phyloP scores from a whole-genome alignment of 2,329 filamentous ascomycete species.

The Pleoardoris graminearum region DNA sequence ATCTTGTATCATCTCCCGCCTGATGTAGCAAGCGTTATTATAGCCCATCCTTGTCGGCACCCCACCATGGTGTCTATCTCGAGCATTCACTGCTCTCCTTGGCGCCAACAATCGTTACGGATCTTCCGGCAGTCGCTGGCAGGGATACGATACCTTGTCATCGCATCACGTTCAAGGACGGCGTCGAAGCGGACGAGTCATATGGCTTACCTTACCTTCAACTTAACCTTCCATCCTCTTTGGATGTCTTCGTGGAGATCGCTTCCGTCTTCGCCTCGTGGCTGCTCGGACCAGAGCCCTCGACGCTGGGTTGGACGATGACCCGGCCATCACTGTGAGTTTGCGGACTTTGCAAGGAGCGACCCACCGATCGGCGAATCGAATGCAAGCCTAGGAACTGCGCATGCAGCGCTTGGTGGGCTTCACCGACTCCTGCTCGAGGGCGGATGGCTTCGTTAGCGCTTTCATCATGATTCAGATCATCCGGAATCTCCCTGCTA shows the following conservation, averaged over 20 bases:
- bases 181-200: slow-evolving; percentile 10
- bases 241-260: slow-evolving; percentile 19
- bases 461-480: not conserved
- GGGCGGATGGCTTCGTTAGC: not conserved
- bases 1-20: slow-evolving; percentile 21
- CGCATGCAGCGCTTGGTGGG: not conserved
- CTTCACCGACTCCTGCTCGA: slow-evolving; percentile 1
- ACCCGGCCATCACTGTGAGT: not conserved
- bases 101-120: slow-evolving; percentile 3
- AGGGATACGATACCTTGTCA: not conserved
- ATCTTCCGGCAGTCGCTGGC: slow-evolving; percentile 4
- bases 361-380: slow-evolving; percentile 2
- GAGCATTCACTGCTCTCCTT: not conserved
- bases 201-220: slow-evolving; percentile 21
- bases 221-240: slow-evolving; percentile 17
- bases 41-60: slow-evolving; percentile 3
- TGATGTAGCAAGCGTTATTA: slow-evolving; percentile 2
- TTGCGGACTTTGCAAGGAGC: not conserved
- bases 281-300: slow-evolving; percentile 18
- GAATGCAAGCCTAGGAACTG: not conserved
- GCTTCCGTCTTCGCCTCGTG: slow-evolving; percentile 22
- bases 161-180: not conserved
- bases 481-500: not conserved
- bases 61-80: not conserved
- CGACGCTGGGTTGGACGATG: slow-evolving; percentile 5